Evolutionary conservation across 805 yeast genomes (phyloP).

Genomic region (Debaryomyces hansenii): DNA sequence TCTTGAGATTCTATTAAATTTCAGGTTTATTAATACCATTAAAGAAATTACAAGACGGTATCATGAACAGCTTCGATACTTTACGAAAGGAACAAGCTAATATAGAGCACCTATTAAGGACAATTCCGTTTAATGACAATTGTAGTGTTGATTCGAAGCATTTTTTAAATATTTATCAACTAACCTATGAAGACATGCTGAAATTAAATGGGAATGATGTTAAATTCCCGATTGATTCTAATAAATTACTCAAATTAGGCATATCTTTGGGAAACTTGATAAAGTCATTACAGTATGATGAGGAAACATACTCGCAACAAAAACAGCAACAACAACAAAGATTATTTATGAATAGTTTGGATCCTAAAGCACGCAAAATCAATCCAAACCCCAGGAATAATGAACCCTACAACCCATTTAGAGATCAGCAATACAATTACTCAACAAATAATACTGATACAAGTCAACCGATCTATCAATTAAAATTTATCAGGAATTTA

Average conservation of each 20-base stretch:
- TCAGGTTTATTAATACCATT: background rate
- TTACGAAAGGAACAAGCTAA: conserved; percentile 26
- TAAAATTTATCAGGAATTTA: conserved; percentile 34
- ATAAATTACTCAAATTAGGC: conserved; percentile 39
- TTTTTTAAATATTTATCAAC: conserved; percentile 34
- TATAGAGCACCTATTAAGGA: conserved; percentile 25
- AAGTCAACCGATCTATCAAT: conserved; percentile 28
- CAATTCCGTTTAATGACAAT: conserved; percentile 34
- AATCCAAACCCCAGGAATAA: conserved; percentile 1
- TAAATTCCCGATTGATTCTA: conserved; percentile 34
- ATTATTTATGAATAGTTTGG: conserved; percentile 9
- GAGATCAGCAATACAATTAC: background rate
- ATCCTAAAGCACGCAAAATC: background rate
- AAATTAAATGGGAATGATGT: conserved; percentile 21
- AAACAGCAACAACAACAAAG: conserved; percentile 19
- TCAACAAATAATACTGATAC: background rate
- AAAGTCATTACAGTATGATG: conserved; percentile 35
- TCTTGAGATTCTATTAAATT: background rate
- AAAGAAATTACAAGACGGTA: background rate
- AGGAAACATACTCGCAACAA: conserved; percentile 28
- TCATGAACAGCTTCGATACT: conserved; percentile 8
- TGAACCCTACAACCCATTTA: conserved; percentile 6
- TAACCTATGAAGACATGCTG: conserved; percentile 20
- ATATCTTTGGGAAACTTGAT: conserved; percentile 43
- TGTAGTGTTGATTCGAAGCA: conserved; percentile 12